phyloP scores from a whole-genome alignment of 108 stramenopile genomes.

The Stephanodiscus minutulus region DNA sequence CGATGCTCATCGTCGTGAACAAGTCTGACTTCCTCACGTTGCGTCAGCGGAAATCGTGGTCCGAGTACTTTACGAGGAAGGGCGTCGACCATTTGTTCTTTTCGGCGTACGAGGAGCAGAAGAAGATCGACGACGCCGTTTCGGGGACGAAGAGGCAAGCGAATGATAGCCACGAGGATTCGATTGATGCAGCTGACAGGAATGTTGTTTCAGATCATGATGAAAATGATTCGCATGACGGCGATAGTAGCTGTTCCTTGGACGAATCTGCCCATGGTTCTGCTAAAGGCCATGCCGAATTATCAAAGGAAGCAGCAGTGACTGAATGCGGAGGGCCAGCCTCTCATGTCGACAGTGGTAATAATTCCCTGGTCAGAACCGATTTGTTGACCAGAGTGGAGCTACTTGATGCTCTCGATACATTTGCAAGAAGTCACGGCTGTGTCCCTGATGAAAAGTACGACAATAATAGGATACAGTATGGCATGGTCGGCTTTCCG shows the following conservation, averaged over 20 bases:
- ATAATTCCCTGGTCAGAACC: constrained; percentile 49
- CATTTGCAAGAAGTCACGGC: constrained; percentile 67
- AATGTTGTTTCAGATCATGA: constrained; percentile 51
- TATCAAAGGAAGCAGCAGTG: background rate
- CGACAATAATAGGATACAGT: constrained; percentile 65
- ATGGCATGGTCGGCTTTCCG: constrained; percentile 95
- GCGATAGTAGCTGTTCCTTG: background rate
- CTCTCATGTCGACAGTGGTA: background rate
- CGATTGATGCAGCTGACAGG: constrained; percentile 21
- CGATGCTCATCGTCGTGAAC: constrained; percentile 92
- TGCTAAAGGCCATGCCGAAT: constrained; percentile 1
- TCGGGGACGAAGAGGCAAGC: background rate
- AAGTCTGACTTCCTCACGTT: constrained; percentile 95
- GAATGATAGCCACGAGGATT: background rate
- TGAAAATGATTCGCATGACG: constrained; percentile 27
- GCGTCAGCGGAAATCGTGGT: constrained; percentile 87
- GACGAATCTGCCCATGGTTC: constrained; percentile 6
- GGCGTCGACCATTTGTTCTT: constrained; percentile 93
- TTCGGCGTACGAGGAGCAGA: constrained; percentile 92
- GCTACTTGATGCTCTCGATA: constrained; percentile 65
- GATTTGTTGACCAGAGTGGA: constrained; percentile 71
- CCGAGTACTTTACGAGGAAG: constrained; percentile 71
- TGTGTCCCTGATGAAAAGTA: constrained; percentile 62
- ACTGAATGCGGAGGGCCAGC: background rate
- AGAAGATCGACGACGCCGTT: constrained; percentile 75